Conservation (phyloP, 345 rosid genomes). For the Rubroshorea leprosula region DNA sequence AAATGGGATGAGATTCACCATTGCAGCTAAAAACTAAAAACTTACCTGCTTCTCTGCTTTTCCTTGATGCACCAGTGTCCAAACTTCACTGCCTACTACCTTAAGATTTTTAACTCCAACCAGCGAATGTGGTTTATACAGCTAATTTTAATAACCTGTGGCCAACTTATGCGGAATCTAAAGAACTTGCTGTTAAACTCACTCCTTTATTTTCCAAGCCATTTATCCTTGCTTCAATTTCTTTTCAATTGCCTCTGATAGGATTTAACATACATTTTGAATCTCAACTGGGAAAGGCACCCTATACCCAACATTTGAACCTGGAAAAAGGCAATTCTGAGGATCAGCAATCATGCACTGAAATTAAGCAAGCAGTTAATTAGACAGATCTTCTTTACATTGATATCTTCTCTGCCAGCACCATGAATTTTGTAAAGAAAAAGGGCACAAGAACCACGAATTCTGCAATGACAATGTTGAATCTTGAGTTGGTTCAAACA, state of each 20-base stretch:
- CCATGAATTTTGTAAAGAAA: conserved; percentile 79
- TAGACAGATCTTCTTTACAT: conserved; percentile 38
- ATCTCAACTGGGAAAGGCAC: conserved; percentile 89
- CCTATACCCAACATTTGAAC: conserved; percentile 98
- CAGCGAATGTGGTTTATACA: conserved; percentile 30
- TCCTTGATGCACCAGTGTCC: conserved; percentile 94
- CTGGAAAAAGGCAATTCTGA: conserved; percentile 36
- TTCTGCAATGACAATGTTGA: conserved; percentile 4
- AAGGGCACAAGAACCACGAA: background rate
- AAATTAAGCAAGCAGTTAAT: conserved; percentile 10
- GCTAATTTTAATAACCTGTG: background rate
- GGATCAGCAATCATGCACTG: conserved; percentile 18
- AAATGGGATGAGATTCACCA: background rate
- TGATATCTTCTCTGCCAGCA: conserved; percentile 99
- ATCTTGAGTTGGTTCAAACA: background rate
- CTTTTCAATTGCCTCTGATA: conserved; percentile 46
- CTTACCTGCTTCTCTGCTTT: conserved; percentile 94
- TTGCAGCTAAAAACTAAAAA: conserved; percentile 1
- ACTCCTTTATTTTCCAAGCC: conserved; percentile 56
- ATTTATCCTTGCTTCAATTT: conserved; percentile 66
- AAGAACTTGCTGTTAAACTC: conserved; percentile 19
- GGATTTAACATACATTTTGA: conserved; percentile 73
- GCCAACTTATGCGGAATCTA: background rate
- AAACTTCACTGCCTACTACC: conserved; percentile 56
- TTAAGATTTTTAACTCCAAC: conserved; percentile 64